Evolutionary conservation across 2,329 filamentous ascomycete genomes (phyloP).

Genomic region (Simplicillium sp.): DNA sequence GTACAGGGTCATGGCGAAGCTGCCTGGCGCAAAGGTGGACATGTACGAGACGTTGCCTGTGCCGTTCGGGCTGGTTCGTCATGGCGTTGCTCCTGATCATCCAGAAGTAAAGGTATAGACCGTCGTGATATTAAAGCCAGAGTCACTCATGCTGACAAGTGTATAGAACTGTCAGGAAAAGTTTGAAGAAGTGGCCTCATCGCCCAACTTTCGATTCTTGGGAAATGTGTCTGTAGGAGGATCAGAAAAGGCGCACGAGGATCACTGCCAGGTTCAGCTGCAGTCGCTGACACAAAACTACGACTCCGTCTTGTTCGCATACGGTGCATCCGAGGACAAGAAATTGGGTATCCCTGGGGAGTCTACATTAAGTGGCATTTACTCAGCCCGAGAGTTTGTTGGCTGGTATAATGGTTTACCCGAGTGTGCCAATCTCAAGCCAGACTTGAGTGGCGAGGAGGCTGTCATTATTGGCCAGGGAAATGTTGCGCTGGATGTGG

Average conservation of each 20-base stretch:
- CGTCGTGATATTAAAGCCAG: not conserved
- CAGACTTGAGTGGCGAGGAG: slow-evolving; percentile 69
- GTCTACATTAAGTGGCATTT: slow-evolving; percentile 58
- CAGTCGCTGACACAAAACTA: slow-evolving; percentile 68
- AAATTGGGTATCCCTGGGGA: slow-evolving; percentile 75
- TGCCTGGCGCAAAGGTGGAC: slow-evolving; percentile 66
- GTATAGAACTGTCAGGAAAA: slow-evolving; percentile 85
- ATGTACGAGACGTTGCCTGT: slow-evolving; percentile 96
- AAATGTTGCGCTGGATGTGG: slow-evolving; percentile 92
- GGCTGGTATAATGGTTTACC: slow-evolving; percentile 98
- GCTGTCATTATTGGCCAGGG: slow-evolving; percentile 89
- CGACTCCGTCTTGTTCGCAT: slow-evolving; percentile 85
- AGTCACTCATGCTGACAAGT: not conserved
- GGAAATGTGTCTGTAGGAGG: slow-evolving; percentile 78
- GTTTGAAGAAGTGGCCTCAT: slow-evolving; percentile 79
- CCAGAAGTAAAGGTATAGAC: slow-evolving; percentile 84
- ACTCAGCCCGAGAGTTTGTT: slow-evolving; percentile 87
- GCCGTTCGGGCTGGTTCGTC: slow-evolving; percentile 84
- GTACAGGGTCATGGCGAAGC: slow-evolving; percentile 70
- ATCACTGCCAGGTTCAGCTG: slow-evolving; percentile 51
- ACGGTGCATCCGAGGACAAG: slow-evolving; percentile 80
- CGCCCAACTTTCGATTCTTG: slow-evolving; percentile 77
- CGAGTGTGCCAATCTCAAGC: slow-evolving; percentile 63
- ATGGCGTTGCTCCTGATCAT: slow-evolving; percentile 96
- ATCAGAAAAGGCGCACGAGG: slow-evolving; percentile 19